Evolutionary conservation across 1,139 yeast genomes (phyloP).

Genomic region (Scheffersomyces insectosa): DNA sequence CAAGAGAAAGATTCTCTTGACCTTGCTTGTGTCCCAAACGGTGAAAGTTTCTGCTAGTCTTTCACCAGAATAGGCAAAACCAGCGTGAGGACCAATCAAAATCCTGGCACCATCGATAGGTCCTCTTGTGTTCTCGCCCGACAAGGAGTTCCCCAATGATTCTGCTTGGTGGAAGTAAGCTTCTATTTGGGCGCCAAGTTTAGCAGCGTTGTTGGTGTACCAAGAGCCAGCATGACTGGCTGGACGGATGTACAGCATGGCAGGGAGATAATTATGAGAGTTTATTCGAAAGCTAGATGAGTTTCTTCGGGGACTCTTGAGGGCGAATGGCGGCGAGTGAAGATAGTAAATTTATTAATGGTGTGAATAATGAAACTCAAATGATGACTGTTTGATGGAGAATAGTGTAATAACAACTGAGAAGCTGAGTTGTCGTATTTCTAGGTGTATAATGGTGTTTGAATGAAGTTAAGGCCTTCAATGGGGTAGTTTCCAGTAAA

Average conservation of each 20-base stretch:
- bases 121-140: constrained; percentile 1
- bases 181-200: constrained; percentile 51
- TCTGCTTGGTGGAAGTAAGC: constrained; percentile 35
- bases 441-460: too few relatives aligned
- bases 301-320: too few relatives aligned
- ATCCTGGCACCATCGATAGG: constrained; percentile 61
- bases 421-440: too few relatives aligned
- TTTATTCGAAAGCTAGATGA: too few relatives aligned
- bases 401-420: too few relatives aligned
- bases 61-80: constrained; percentile 78
- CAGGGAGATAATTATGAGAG: too few relatives aligned
- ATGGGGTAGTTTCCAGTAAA: too few relatives aligned
- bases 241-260: constrained; percentile 40
- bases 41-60: constrained; percentile 78
- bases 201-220: constrained; percentile 57
- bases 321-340: too few relatives aligned
- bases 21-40: constrained; percentile 61
- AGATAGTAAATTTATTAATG: too few relatives aligned
- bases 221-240: constrained; percentile 92
- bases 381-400: too few relatives aligned
- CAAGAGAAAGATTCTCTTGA: constrained; percentile 69
- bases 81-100: constrained; percentile 79
- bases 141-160: constrained; percentile 1
- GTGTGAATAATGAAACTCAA: too few relatives aligned
- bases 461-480: too few relatives aligned